phyloP scores from a whole-genome alignment of 805 yeast genomes.

The Hagleromyces aurorensis region DNA sequence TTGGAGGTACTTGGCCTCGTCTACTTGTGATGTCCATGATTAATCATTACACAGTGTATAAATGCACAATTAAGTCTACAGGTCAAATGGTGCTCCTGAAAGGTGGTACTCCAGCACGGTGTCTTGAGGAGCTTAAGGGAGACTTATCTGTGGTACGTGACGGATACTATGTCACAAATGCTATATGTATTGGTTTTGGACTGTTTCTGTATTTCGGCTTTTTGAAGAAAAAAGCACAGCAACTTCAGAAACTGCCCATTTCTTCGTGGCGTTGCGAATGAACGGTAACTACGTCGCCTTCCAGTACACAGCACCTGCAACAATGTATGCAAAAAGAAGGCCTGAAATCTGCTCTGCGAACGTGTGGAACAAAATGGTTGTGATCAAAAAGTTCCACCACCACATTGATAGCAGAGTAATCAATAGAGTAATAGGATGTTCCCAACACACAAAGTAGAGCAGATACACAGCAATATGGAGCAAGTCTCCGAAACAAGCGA shows the following conservation, averaged over 20 bases:
- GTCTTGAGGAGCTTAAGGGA: conserved; percentile 40
- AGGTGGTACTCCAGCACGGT: conserved; percentile 11
- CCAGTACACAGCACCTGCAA: conserved; percentile 18
- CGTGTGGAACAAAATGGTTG: conserved; percentile 80
- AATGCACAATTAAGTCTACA: conserved; percentile 38
- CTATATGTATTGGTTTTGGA: conserved; percentile 65
- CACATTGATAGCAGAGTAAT: conserved; percentile 43
- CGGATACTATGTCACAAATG: conserved; percentile 78
- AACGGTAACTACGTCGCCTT: conserved; percentile 23
- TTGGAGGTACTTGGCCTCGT: conserved; percentile 98
- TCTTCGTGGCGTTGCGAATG: conserved; percentile 57
- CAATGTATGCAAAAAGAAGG: conserved; percentile 49
- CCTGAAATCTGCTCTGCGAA: conserved; percentile 69
- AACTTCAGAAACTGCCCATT: conserved; percentile 64
- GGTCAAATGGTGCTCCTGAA: conserved; percentile 6
- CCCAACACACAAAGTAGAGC: conserved; percentile 11
- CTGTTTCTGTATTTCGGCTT: conserved; percentile 52
- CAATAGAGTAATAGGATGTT: conserved; percentile 26
- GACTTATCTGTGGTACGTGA: conserved; percentile 48
- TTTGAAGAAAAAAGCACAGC: conserved; percentile 53
- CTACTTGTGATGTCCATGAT: conserved; percentile 71
- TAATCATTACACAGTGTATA: conserved; percentile 63
- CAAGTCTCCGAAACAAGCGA: conserved; percentile 2
- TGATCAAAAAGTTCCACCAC: conserved; percentile 84
- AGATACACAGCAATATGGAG: conserved; percentile 1